Conservation (phyloP, 306 rosid genomes). For the Cucumis cinereus region DNA sequence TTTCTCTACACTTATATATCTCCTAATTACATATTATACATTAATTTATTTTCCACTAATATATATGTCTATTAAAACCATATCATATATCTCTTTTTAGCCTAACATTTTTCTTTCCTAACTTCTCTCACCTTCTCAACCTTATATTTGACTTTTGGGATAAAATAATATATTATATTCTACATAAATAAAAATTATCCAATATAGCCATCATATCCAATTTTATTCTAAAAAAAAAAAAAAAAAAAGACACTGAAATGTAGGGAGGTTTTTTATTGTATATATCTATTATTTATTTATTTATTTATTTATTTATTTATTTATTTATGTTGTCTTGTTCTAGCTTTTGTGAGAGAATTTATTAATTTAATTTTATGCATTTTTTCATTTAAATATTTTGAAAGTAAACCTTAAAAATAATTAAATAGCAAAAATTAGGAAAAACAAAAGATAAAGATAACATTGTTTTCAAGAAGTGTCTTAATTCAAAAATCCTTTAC, state of each 20-base stretch:
- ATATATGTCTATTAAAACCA: neutral
- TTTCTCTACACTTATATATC: neutral
- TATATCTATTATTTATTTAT: too few species aligned
- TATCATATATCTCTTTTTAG: neutral
- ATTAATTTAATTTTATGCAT: too few species aligned
- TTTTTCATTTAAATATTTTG: too few species aligned
- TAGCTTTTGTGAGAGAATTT: too few species aligned
- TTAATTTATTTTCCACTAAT: neutral
- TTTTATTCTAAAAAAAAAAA: neutral
- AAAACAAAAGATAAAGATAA: neutral
- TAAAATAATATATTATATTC: neutral
- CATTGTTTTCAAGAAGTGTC: neutral
- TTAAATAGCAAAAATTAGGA: too few species aligned
- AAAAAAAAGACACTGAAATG: neutral
- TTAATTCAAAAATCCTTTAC: neutral
- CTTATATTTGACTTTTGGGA: neutral
- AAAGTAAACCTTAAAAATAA: too few species aligned
- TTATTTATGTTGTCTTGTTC: too few species aligned
- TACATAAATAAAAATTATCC: neutral
- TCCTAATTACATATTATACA: neutral
- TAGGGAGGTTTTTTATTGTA: too few species aligned
- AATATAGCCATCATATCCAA: neutral
- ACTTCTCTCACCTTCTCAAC: neutral
- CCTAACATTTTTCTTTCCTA: neutral
- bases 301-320: too few species aligned